phyloP scores from a whole-genome alignment of 768 basidiomycete genomes.

The Hemileccinum impolitum region DNA sequence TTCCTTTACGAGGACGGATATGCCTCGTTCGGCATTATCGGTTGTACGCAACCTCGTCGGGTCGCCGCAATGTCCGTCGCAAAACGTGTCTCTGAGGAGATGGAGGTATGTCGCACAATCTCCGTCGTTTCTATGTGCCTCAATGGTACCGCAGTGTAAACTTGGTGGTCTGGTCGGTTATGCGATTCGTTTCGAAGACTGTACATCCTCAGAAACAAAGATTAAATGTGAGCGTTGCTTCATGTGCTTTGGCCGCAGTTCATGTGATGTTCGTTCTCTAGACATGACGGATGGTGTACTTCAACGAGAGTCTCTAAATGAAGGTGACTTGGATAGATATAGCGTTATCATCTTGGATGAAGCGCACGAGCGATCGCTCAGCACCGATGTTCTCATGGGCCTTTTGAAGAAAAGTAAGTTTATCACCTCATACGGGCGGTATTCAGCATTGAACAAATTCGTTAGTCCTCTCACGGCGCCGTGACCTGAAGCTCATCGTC shows the following conservation, averaged over 20 bases:
- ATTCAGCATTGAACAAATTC: conserved; percentile 3
- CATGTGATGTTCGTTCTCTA: conserved; percentile 28
- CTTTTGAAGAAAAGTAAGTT: conserved; percentile 83
- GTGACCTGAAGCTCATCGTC: conserved; percentile 94
- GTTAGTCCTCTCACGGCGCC: conserved; percentile 77
- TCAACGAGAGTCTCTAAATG: conserved; percentile 95
- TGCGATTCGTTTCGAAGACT: conserved; percentile 98
- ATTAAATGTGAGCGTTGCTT: conserved; percentile 80
- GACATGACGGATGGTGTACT: conserved; percentile 99
- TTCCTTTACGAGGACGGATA: conserved; percentile 98
- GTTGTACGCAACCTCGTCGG: conserved; percentile 97
- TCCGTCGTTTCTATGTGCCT: neutral
- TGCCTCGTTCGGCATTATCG: conserved; percentile 83
- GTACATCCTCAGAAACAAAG: conserved; percentile 88
- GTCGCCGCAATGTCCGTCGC: conserved; percentile 99
- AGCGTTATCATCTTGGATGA: conserved; percentile 98
- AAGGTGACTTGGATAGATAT: conserved; percentile 97
- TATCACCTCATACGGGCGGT: neutral
- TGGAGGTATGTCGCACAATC: conserved; percentile 64
- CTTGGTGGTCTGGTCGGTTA: conserved; percentile 92
- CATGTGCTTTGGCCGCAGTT: neutral
- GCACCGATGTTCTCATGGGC: conserved; percentile 98
- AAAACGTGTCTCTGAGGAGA: conserved; percentile 99
- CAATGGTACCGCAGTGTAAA: conserved; percentile 56
- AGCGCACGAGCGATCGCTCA: conserved; percentile 95